Percentiles rank a stretch among this genome's conserved stretches.
Conservation (phyloP, 2,329 filamentous ascomycete genomes). For the Coleophoma eucalyptorum region DNA sequence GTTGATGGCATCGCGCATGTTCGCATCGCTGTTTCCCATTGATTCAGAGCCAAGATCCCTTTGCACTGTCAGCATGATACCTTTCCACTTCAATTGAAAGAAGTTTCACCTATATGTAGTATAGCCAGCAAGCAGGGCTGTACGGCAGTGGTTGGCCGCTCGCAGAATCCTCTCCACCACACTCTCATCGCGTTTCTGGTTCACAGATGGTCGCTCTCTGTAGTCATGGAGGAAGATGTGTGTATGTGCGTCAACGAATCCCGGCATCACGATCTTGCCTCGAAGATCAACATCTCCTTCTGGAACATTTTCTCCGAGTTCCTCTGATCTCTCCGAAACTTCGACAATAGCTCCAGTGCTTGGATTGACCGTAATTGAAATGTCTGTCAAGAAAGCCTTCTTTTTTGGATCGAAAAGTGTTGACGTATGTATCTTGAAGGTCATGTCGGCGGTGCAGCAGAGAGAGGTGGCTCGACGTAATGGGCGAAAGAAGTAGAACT, state of each 20-base stretch:
- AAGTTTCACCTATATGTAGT: not conserved
- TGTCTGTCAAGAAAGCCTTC: not conserved
- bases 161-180: not conserved
- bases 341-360: not conserved
- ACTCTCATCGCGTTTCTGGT: not conserved
- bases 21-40: not conserved
- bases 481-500: no score
- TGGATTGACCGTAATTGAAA: not conserved
- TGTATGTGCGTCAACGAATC: constrained; percentile 50
- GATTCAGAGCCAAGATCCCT: constrained; percentile 1
- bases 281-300: constrained; percentile 49
- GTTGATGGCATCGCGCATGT: constrained; percentile 35
- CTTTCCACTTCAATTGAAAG: no score
- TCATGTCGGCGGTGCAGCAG: not conserved
- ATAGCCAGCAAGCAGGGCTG: not conserved
- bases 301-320: not conserved
- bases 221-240: constrained; percentile 52
- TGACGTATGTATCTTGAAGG: not conserved
- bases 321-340: not conserved
- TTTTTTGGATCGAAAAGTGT: not conserved
- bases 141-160: not conserved
- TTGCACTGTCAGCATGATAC: no score
- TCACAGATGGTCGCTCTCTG: no score
- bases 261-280: constrained; percentile 44
- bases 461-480: no score